Evolutionary conservation across 1,284 basidiomycete species (phyloP).

Genomic region (Leccinum pachyderme): DNA sequence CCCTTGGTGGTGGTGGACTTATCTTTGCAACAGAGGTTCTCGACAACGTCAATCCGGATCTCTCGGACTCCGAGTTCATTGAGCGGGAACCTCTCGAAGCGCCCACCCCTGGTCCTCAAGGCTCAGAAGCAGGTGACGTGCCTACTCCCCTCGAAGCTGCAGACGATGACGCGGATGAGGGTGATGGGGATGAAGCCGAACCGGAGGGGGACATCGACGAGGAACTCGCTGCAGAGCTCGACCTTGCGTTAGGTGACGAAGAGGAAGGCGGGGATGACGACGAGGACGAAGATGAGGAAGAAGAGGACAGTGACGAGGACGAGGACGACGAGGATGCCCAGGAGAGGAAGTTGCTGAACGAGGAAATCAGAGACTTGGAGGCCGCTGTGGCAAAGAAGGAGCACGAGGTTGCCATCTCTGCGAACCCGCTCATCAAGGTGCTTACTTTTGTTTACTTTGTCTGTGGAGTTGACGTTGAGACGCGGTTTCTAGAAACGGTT

Average conservation of each 20-base stretch:
- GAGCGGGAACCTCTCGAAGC: constrained; percentile 63
- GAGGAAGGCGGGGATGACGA: constrained; percentile 64
- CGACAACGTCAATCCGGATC: constrained; percentile 82
- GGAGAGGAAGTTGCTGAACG: constrained; percentile 77
- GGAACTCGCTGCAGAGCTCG: constrained; percentile 72
- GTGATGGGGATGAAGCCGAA: constrained; percentile 55
- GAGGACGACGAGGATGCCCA: constrained; percentile 73
- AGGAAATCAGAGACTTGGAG: constrained; percentile 89
- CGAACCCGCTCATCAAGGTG: constrained; percentile 87
- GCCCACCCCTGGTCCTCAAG: constrained; percentile 54
- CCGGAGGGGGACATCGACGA: constrained; percentile 72
- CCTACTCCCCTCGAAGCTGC: constrained; percentile 54
- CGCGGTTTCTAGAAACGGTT: constrained; percentile 72
- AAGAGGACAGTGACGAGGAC: constrained; percentile 66
- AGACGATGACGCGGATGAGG: constrained; percentile 61
- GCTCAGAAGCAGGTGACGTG: constrained; percentile 63
- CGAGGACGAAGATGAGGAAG: constrained; percentile 68
- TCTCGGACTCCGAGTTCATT: constrained; percentile 85
- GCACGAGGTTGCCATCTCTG: constrained; percentile 80
- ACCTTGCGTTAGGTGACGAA: constrained; percentile 67
- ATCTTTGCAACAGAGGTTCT: constrained; percentile 55
- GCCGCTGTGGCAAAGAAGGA: constrained; percentile 86
- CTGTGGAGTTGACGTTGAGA: constrained; percentile 3
- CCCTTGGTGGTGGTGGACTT: background rate
- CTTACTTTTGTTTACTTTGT: constrained; percentile 7